Evolutionary conservation across 139 green algal species (phyloP), one percentile per base, ranked within the genome.

Genomic region (Diplosphaera chodatii): DNA sequence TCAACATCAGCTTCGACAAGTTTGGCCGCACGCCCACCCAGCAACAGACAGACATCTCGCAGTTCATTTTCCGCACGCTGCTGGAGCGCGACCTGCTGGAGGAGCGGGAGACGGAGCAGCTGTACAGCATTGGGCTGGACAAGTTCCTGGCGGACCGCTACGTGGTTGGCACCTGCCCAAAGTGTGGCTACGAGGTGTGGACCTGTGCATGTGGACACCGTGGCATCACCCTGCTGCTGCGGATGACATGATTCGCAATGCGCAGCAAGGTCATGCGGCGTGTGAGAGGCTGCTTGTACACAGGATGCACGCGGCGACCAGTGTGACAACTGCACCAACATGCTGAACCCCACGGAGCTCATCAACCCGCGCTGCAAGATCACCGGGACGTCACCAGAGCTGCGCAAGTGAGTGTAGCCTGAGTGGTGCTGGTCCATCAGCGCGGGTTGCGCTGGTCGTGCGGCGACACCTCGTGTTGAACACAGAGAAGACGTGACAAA

Each of bases 71-170:
- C 76, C 72, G 78, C 30, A 62, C 68, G 32, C 79, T 94, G 63
- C 66, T 85, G 32, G 71, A 71, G 32, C 55, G 69, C 16, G 81
- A 80, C 2, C 68, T 77, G 34, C 68, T 92, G 59, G 66, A 82
- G 41, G 86, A 93, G 76, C 80, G 92, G 69, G 82, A 77, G 66
- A 91, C 89, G 73, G 83, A 95, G 82, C 92, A 97, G 89, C 90
- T 95, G 31, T 98, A 92, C 83, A 91, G 74, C 48, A 86, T 93
- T 62, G 76, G 76, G 64, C 82, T 86, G 16, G 81, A 80, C n/a
- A 96, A 95, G 84, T 98, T 97, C 79, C 82, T 98, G 74, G 93
- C 93, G 1, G 94, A 98, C 82, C 88, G 94, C 13, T 97, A 96
- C 73, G 94, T 99, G 21, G 73, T 74, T 10, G 94, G 94, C 32